A percentile compares a stretch with the other conserved stretches of the same genome.
phyloP scores from a whole-genome alignment of 768 basidiomycete species.

The Leccinum pellstonianum region DNA sequence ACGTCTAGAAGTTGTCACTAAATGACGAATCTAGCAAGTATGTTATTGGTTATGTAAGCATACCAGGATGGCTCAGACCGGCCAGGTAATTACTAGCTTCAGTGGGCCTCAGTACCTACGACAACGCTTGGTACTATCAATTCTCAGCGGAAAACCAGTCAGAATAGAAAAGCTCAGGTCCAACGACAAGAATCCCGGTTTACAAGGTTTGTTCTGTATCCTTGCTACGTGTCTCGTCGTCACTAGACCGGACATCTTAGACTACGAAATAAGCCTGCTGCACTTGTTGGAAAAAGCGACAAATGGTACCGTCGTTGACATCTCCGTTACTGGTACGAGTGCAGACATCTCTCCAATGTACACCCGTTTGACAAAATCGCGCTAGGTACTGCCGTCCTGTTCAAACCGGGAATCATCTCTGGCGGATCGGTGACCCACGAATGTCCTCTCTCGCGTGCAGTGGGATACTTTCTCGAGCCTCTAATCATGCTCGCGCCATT shows the following conservation, averaged over 20 bases:
- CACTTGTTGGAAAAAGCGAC: slow-evolving; percentile 86
- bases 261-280: slow-evolving; percentile 90
- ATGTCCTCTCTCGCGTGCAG: slow-evolving; percentile 81
- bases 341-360: background rate
- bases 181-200: slow-evolving; percentile 91
- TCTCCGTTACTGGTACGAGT: slow-evolving; percentile 84
- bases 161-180: slow-evolving; percentile 85
- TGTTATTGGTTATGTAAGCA: slow-evolving; percentile 28
- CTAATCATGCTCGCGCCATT: slow-evolving; percentile 90
- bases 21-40: background rate
- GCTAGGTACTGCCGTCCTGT: slow-evolving; percentile 82
- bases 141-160: slow-evolving; percentile 84
- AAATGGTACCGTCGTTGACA: slow-evolving; percentile 93
- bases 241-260: slow-evolving; percentile 37
- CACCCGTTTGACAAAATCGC: slow-evolving; percentile 3
- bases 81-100: slow-evolving; percentile 53
- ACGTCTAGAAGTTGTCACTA: slow-evolving; percentile 5
- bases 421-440: slow-evolving; percentile 84
- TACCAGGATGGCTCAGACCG: slow-evolving; percentile 38
- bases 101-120: slow-evolving; percentile 83
- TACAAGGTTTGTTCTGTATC: slow-evolving; percentile 59
- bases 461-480: slow-evolving; percentile 95
- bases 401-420: slow-evolving; percentile 89
- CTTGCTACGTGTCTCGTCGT: background rate
- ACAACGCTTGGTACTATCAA: slow-evolving; percentile 81